phyloP scores from a whole-genome alignment of 1,284 basidiomycete species.

The Sporisorium reilianum region DNA sequence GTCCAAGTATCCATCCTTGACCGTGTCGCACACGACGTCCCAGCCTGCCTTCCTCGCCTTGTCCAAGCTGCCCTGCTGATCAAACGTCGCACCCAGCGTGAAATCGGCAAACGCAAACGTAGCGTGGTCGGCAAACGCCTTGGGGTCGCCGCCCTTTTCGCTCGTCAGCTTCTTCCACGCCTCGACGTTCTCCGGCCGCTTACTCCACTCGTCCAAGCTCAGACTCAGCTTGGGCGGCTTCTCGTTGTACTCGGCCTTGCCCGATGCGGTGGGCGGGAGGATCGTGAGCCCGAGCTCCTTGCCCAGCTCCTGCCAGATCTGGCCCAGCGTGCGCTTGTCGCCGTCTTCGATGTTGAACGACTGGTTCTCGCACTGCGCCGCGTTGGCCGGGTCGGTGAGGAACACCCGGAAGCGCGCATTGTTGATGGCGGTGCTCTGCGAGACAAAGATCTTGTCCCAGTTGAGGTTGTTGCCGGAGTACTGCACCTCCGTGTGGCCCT shows the following conservation, averaged over 20 bases:
- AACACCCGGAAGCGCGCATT: constrained; percentile 49
- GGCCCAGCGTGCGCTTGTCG: constrained; percentile 33
- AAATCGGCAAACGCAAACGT: constrained; percentile 48
- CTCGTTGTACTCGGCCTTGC: constrained; percentile 29
- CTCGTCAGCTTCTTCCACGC: constrained; percentile 42
- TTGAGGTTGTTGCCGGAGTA: constrained; percentile 46
- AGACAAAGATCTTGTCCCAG: constrained; percentile 47
- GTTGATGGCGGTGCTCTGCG: constrained; percentile 46
- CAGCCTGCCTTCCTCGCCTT: constrained; percentile 43
- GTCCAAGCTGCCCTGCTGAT: constrained; percentile 42
- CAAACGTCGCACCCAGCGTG: constrained; percentile 46
- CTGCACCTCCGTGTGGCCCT: constrained; percentile 41
- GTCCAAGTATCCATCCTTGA: constrained; percentile 46
- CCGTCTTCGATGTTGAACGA: constrained; percentile 54
- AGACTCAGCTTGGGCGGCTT: constrained; percentile 41
- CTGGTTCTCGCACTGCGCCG: constrained; percentile 41
- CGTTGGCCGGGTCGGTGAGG: constrained; percentile 37
- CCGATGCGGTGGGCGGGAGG: constrained; percentile 25
- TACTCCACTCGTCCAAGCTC: constrained; percentile 42
- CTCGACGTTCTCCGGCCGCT: constrained; percentile 33
- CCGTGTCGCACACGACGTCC: constrained; percentile 37
- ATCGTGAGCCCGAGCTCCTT: constrained; percentile 35
- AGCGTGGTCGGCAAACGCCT: constrained; percentile 38
- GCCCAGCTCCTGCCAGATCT: constrained; percentile 45
- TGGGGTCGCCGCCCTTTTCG: constrained; percentile 36